These are phyloP conservation scores for Candida takata DNA, from an alignment of 805 yeast genomes.

Conservation along the genomic window DNA sequence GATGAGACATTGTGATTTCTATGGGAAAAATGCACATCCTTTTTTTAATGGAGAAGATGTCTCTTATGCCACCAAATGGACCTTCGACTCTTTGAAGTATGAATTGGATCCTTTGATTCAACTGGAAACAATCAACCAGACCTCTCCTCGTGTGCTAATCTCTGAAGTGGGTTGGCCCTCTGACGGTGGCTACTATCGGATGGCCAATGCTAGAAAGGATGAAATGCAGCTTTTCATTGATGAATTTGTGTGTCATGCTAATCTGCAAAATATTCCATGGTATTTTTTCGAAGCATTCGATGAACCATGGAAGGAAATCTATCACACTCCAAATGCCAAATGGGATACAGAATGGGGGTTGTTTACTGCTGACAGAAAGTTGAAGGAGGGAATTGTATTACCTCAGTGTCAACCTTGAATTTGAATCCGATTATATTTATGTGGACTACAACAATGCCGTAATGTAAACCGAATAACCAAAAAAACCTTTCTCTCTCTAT, in stretches of 20 bases:
- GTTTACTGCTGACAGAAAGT: slow-evolving; percentile 40
- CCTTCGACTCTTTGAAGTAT: slow-evolving; percentile 36
- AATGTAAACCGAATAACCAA: background rate
- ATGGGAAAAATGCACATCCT: slow-evolving; percentile 63
- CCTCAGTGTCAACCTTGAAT: slow-evolving; percentile 24
- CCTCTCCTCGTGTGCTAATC: slow-evolving; percentile 32
- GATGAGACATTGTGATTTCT: slow-evolving; percentile 40
- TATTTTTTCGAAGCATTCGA: slow-evolving; percentile 66
- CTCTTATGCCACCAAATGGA: slow-evolving; percentile 44
- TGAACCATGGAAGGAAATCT: slow-evolving; percentile 61
- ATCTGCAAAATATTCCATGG: slow-evolving; percentile 36
- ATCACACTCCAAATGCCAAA: slow-evolving; percentile 37
- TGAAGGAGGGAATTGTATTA: slow-evolving; percentile 37
- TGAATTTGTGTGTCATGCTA: slow-evolving; percentile 44
- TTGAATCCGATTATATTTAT: background rate
- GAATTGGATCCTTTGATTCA: slow-evolving; percentile 35
- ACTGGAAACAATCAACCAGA: slow-evolving; percentile 14
- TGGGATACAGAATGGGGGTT: slow-evolving; percentile 77
- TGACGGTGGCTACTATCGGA: slow-evolving; percentile 43
- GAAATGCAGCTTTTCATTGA: slow-evolving; percentile 42
- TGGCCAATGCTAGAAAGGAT: slow-evolving; percentile 39
- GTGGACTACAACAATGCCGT: background rate
- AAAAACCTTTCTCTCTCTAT: too few species aligned
- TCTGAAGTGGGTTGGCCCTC: slow-evolving; percentile 74
- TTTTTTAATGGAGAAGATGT: slow-evolving; percentile 55